A percentile compares a stretch with the other conserved stretches of the same genome.
Conservation (phyloP, 768 basidiomycete species). For the Calocera cornea region DNA sequence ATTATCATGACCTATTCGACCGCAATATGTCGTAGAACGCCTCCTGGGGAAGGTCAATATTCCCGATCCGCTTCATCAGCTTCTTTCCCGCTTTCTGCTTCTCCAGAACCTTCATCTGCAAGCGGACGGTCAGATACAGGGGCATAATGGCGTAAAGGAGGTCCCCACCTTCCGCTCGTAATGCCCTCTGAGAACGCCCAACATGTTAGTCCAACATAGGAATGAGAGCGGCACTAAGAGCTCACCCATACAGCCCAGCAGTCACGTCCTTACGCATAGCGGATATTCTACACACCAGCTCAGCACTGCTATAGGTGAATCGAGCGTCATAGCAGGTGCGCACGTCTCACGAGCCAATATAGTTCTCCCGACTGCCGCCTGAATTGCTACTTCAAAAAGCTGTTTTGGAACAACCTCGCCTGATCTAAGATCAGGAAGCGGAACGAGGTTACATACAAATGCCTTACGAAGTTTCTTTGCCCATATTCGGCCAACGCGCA, state of each 20-base stretch:
- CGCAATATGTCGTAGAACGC: conserved; percentile 88
- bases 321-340: neutral
- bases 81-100: conserved; percentile 86
- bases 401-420: conserved; percentile 88
- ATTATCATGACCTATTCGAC: neutral
- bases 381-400: conserved; percentile 88
- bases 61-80: conserved; percentile 75
- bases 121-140: neutral
- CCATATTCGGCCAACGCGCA: conserved; percentile 66
- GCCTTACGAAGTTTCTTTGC: conserved; percentile 77
- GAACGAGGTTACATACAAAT: neutral
- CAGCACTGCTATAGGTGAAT: neutral
- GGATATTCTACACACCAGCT: conserved; percentile 9
- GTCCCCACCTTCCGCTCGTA: conserved; percentile 88
- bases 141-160: conserved; percentile 39
- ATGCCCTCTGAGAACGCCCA: conserved; percentile 41
- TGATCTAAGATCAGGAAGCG: conserved; percentile 22
- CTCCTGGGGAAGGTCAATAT: conserved; percentile 83
- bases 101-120: conserved; percentile 30
- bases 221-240: neutral
- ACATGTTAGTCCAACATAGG: conserved; percentile 3
- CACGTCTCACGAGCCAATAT: conserved; percentile 75
- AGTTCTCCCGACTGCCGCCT: conserved; percentile 77
- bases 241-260: conserved; percentile 77
- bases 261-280: conserved; percentile 54